Base-by-base conservation (phyloP, 192 early-diverging fungal species). In the Pilaira anomala region DNA sequence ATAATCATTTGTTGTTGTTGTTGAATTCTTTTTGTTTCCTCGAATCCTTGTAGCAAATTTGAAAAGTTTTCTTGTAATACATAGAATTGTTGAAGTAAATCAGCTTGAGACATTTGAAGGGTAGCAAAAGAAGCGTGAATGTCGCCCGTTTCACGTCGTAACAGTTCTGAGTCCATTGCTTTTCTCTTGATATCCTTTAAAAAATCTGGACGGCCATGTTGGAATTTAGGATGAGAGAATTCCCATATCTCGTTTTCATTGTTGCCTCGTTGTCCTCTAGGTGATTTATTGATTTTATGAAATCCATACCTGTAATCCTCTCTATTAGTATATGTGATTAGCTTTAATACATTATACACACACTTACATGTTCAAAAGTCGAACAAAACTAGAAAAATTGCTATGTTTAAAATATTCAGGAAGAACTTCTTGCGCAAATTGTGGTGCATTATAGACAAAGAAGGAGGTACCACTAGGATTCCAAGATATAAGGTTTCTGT, bases 401-500 rank as follows among this genome's bases (percentile, higher is more conserved):
- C 89, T 93, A 78, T 95, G 93, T 75, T 93, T 93, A 62, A 95
- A 95, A 72, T 93, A 89, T 69, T 91, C 91, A 39, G 93, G 92
- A 48, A 95, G 76, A 24, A 96, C 91, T 66, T 93, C 91, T 61
- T 83, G 80, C 46, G 88, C 84, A 62, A 96, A 93, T 66, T 92
- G 89, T 78, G 87, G 87, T 59, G 92, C 88, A 61, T 92, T 92
- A 77, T 89, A 90, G 46, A 96, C 91, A 65, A 92, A 86, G 63
- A 96, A 96, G n/a, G 92, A 93, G 0, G 86, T 84, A 22, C 93
- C 92, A 28, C 81, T 79, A 60, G 86, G 86, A 74, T 87, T 93
- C 92, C 92, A 96, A 21, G 85, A 86, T 58, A 96, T 96, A 62
- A 93, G 77, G 66, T 93, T 87, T 70, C 91, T 88, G 69, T 93